Evolutionary conservation across 2,329 filamentous ascomycete species (phyloP).

Genomic region (Monosporascus sp.): DNA sequence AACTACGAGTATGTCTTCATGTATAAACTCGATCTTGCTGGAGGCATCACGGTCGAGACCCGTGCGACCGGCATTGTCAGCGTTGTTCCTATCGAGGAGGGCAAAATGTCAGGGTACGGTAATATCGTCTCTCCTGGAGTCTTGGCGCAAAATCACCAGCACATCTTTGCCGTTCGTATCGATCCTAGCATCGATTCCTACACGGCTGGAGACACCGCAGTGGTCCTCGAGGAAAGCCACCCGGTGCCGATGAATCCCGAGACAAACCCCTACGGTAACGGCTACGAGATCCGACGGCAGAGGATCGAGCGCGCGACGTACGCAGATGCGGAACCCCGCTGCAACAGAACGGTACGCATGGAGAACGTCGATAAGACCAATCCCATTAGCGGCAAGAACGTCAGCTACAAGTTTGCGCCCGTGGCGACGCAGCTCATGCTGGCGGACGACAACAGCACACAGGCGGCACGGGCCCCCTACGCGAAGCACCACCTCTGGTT

Average conservation of each 20-base stretch:
- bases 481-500: constrained; percentile 44
- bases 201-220: constrained; percentile 14
- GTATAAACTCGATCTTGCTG: constrained; percentile 60
- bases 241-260: constrained; percentile 35
- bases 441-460: constrained; percentile 38
- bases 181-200: constrained; percentile 52
- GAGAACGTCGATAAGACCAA: constrained; percentile 43
- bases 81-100: constrained; percentile 54
- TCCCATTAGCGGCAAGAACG: constrained; percentile 40
- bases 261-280: constrained; percentile 58
- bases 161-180: constrained; percentile 61
- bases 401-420: constrained; percentile 45
- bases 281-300: constrained; percentile 49
- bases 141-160: constrained; percentile 62
- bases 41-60: constrained; percentile 55
- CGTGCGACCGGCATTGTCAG: constrained; percentile 65
- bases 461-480: constrained; percentile 38
- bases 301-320: constrained; percentile 40
- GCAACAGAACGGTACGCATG: constrained; percentile 46
- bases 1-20: constrained; percentile 69
- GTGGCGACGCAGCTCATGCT: constrained; percentile 42
- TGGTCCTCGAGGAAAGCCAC: constrained; percentile 28
- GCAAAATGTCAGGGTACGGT: constrained; percentile 49
- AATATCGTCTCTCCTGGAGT: constrained; percentile 61
- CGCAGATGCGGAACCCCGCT: constrained; percentile 47